Percentiles rank a stretch among this genome's conserved stretches.
Evolutionary conservation across 106 monocot genomes (phyloP).

Genomic region (Dendrobium officinale): DNA sequence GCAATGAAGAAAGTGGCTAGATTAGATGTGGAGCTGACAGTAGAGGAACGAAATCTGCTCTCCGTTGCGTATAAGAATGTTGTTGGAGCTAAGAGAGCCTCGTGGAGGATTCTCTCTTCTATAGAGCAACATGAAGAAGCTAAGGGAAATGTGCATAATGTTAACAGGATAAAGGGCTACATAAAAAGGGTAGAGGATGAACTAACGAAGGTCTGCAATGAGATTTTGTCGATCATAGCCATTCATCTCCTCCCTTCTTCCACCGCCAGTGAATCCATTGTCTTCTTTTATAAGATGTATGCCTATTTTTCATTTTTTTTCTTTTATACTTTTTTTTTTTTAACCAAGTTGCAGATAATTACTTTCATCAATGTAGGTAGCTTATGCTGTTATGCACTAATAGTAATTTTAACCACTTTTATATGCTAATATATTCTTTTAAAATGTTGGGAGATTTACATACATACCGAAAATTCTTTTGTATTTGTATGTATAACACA

Average conservation of each 20-base stretch:
- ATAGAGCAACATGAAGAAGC: slow-evolving; percentile 11
- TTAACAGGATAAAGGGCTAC: slow-evolving; percentile 27
- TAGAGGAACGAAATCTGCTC: slow-evolving; percentile 12
- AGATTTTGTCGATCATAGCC: slow-evolving; percentile 51
- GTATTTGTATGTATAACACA: no score
- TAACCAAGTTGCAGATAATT: neutral
- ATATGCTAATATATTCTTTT: no score
- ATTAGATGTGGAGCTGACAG: slow-evolving; percentile 17
- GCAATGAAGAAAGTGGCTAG: slow-evolving; percentile 20
- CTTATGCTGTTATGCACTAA: neutral
- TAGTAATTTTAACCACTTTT: no score
- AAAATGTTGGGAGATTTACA: no score
- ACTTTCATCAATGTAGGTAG: neutral
- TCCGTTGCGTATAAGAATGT: slow-evolving; percentile 17
- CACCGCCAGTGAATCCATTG: slow-evolving; percentile 35
- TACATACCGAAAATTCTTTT: no score
- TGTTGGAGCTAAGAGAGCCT: slow-evolving; percentile 14
- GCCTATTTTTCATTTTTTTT: neutral
- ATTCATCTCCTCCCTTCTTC: slow-evolving; percentile 58
- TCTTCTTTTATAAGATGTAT: slow-evolving; percentile 72
- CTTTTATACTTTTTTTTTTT: neutral
- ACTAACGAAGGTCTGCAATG: slow-evolving; percentile 33
- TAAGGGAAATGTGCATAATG: slow-evolving; percentile 9
- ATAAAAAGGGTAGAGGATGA: slow-evolving; percentile 41
- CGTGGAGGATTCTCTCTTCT: slow-evolving; percentile 14